Evolutionary conservation across 78 protist genomes (phyloP).

Genomic region (Dictyostelium intermedium): DNA sequence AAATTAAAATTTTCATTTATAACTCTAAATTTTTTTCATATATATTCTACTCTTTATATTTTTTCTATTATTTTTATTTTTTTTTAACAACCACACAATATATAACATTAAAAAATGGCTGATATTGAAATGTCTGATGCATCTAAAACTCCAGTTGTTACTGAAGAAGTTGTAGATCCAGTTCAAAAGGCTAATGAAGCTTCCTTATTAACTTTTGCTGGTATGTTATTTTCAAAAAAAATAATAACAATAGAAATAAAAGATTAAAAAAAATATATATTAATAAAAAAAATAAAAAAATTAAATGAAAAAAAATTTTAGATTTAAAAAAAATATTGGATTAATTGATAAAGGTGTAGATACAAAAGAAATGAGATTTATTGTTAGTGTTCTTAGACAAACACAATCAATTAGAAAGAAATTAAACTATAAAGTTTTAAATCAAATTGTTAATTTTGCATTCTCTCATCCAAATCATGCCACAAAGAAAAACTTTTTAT

Average conservation of each 20-base stretch:
- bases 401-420: constrained; percentile 51
- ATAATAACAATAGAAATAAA: background rate
- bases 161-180: background rate
- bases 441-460: constrained; percentile 3
- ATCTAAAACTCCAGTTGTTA: background rate
- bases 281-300: background rate
- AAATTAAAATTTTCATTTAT: background rate
- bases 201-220: constrained; percentile 17
- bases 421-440: constrained; percentile 21
- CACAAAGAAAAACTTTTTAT: background rate
- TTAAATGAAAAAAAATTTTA: background rate
- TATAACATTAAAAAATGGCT: background rate
- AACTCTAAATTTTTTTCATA: background rate
- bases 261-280: background rate
- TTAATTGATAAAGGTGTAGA: constrained; percentile 72
- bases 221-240: background rate
- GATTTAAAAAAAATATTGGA: constrained; percentile 51
- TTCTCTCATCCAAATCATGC: background rate
- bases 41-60: background rate
- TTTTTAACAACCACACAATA: background rate
- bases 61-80: background rate
- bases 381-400: constrained; percentile 77
- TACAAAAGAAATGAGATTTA: constrained; percentile 72
- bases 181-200: constrained; percentile 4
- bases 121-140: constrained; percentile 62